Conservation (phyloP, 2,329 filamentous ascomycete species). For the Colletotrichum lindemuthianum region DNA sequence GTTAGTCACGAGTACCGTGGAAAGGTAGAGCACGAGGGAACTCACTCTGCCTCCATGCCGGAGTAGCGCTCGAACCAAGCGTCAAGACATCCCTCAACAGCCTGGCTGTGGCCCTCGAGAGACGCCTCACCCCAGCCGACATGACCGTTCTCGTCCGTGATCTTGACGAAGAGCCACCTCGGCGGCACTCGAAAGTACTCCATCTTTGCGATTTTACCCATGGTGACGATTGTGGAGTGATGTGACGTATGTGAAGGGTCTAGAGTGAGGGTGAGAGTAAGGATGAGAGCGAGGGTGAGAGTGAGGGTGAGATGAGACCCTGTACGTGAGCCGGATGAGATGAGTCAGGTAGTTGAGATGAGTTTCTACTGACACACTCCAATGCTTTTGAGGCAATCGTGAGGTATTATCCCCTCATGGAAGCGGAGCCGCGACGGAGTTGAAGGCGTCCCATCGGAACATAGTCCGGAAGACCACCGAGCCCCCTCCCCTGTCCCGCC, state of each 20-base stretch:
- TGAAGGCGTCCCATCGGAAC: slow-evolving; percentile 19
- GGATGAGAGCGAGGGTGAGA: background rate
- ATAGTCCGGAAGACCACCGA: slow-evolving; percentile 28
- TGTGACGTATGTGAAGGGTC: slow-evolving; percentile 8
- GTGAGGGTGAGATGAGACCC: background rate
- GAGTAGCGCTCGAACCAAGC: slow-evolving; percentile 70
- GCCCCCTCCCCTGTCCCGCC: background rate
- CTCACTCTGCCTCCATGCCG: slow-evolving; percentile 76
- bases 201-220: slow-evolving; percentile 72
- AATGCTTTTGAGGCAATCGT: slow-evolving; percentile 23
- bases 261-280: background rate
- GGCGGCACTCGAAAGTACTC: slow-evolving; percentile 81
- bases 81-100: slow-evolving; percentile 78
- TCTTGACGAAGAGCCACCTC: slow-evolving; percentile 82
- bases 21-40: background rate
- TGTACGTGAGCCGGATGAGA: background rate
- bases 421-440: slow-evolving; percentile 25
- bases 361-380: background rate
- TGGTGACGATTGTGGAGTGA: slow-evolving; percentile 41
- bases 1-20: background rate
- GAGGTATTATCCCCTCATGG: slow-evolving; percentile 16
- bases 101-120: slow-evolving; percentile 77
- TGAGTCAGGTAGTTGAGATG: background rate
- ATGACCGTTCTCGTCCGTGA: slow-evolving; percentile 72
- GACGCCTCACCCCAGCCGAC: slow-evolving; percentile 81